These are phyloP conservation scores for Solanum chaucha DNA, from an alignment of 257 asterid species.

Conservation along the genomic window DNA sequence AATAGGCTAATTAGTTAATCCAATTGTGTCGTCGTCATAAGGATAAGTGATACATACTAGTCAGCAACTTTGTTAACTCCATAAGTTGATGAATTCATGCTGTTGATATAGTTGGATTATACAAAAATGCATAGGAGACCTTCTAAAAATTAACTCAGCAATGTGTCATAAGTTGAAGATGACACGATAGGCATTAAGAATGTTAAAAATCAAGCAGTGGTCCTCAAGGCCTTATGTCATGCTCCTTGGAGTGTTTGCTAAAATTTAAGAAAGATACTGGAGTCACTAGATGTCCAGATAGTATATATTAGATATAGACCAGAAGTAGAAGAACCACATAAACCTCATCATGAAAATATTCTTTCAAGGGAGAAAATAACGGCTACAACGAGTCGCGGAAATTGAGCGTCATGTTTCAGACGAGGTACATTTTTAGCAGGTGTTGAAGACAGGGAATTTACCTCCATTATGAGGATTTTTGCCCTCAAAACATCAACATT, in stretches of 20 bases:
- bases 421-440: not conserved
- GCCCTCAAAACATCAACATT: slow-evolving; percentile 70
- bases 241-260: not conserved
- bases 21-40: not conserved
- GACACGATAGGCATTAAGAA: not conserved
- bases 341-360: not conserved
- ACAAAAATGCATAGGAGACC: not conserved
- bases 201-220: not conserved
- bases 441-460: slow-evolving; percentile 4
- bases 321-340: not conserved
- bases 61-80: not conserved
- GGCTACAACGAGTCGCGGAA: not conserved
- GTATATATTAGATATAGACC: not conserved
- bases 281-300: not conserved
- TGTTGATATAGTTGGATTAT: not conserved
- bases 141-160: not conserved
- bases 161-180: not conserved
- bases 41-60: not conserved
- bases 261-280: not conserved
- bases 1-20: not conserved
- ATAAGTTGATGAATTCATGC: not conserved
- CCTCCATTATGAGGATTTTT: slow-evolving; percentile 90
- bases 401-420: not conserved
- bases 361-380: not conserved
- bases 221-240: not conserved